Conservation (phyloP, 352 stramenopile genomes). For the Phytopythium cucurbitacearum region DNA sequence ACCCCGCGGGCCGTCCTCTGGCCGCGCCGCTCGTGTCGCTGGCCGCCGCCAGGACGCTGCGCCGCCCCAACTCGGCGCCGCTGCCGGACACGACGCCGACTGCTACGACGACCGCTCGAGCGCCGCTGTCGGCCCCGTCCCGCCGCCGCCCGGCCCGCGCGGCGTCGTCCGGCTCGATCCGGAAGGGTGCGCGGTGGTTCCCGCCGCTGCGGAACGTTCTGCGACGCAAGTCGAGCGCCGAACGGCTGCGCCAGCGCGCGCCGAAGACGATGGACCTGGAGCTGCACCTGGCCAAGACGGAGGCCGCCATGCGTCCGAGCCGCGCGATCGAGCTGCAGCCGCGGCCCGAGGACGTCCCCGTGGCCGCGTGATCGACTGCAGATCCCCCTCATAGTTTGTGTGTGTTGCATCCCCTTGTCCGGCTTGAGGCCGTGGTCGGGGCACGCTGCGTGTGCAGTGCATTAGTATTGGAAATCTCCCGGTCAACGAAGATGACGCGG, state of each 20-base stretch:
- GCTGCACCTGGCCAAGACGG: constrained; percentile 42
- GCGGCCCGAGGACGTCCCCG: constrained; percentile 16
- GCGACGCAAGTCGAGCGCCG: constrained; percentile 42
- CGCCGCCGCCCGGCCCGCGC: constrained; percentile 6
- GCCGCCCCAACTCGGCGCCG: constrained; percentile 26
- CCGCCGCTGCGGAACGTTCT: constrained; percentile 44
- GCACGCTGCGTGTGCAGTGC: too few relatives aligned
- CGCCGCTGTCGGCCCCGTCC: constrained; percentile 6
- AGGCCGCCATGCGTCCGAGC: constrained; percentile 12
- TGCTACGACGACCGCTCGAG: background rate
- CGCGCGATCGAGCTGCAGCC: constrained; percentile 34
- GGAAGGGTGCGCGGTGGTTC: constrained; percentile 25
- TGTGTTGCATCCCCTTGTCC: too few relatives aligned
- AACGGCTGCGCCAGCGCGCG: constrained; percentile 44
- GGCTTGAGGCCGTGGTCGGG: too few relatives aligned
- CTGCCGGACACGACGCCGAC: constrained; percentile 17
- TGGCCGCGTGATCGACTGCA: constrained; percentile 1
- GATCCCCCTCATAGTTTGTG: too few relatives aligned
- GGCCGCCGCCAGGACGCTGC: constrained; percentile 5
- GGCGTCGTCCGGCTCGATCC: constrained; percentile 15
- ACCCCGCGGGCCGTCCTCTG: constrained; percentile 2
- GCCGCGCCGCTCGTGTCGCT: constrained; percentile 9
- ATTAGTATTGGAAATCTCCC: too few relatives aligned
- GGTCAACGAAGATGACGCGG: too few relatives aligned
- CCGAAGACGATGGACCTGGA: constrained; percentile 19